Evolutionary conservation across 179 eudicot species (phyloP).

Genomic region (Spergularia azorica): DNA sequence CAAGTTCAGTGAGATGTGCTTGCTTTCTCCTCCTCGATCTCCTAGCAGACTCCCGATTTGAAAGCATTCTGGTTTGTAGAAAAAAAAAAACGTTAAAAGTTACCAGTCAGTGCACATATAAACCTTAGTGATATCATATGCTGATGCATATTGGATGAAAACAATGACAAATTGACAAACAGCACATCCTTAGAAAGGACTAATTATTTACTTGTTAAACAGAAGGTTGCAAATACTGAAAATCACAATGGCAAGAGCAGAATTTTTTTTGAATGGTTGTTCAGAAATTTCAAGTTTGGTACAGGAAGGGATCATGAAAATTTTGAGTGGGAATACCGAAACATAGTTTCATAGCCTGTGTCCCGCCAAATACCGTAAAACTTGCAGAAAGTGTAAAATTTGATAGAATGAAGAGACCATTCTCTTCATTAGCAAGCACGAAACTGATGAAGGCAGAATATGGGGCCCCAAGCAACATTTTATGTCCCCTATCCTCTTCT

Average conservation of each 20-base stretch:
- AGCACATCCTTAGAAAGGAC: not conserved
- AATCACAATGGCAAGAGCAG: too few relatives aligned
- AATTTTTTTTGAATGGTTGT: too few relatives aligned
- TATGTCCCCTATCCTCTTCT: not conserved
- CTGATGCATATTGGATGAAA: not conserved
- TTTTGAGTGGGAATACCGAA: too few relatives aligned
- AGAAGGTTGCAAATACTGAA: not conserved
- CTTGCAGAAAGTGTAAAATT: too few relatives aligned
- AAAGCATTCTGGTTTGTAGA: constrained; percentile 67
- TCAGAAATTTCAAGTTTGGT: too few relatives aligned
- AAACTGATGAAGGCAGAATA: not conserved
- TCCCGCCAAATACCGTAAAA: too few relatives aligned
- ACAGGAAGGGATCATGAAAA: too few relatives aligned
- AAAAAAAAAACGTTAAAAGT: constrained; percentile 13
- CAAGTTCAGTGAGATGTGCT: constrained; percentile 88
- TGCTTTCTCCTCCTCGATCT: constrained; percentile 96
- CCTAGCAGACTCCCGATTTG: constrained; percentile 92
- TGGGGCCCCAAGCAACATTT: not conserved
- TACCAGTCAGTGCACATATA: not conserved
- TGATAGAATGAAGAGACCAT: not conserved
- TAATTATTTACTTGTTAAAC: not conserved
- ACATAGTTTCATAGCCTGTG: too few relatives aligned
- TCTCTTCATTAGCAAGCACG: not conserved
- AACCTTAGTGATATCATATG: not conserved
- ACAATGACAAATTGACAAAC: too few relatives aligned